Evolutionary conservation across 2,329 filamentous ascomycete species (phyloP).

Genomic region (Sporothrix brunneoviolacea): DNA sequence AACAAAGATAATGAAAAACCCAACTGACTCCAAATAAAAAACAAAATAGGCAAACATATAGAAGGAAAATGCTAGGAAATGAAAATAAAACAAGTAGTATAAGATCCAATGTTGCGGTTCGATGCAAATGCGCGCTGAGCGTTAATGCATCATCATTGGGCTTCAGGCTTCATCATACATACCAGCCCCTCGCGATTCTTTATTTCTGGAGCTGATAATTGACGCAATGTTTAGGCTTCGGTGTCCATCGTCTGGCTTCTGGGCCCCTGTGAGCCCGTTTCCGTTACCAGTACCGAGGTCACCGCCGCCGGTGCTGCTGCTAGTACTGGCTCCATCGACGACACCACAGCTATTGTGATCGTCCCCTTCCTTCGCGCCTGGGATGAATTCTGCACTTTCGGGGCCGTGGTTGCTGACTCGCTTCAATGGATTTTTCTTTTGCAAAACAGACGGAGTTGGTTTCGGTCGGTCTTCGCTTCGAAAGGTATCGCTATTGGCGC

Average conservation of each 20-base stretch:
- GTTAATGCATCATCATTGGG: background rate
- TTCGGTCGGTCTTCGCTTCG: background rate
- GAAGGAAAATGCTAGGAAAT: background rate
- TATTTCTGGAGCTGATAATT: conserved; percentile 10
- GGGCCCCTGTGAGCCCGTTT: background rate
- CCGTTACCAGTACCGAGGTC: background rate
- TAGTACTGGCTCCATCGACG: background rate
- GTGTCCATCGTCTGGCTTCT: background rate
- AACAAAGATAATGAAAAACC: background rate
- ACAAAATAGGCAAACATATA: background rate
- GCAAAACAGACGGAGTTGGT: conserved; percentile 11
- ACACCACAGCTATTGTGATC: background rate
- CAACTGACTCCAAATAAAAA: background rate
- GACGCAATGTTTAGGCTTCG: conserved; percentile 14
- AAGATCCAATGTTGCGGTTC: too few relatives aligned
- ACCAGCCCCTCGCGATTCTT: background rate
- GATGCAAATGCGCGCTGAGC: too few relatives aligned
- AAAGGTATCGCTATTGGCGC: conserved; percentile 29
- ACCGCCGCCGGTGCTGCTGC: background rate
- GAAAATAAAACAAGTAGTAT: background rate
- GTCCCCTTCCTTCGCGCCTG: background rate
- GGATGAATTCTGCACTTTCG: background rate
- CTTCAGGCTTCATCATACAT: background rate
- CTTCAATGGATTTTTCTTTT: conserved; percentile 12
- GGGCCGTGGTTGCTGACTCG: background rate